phyloP scores from a whole-genome alignment of 495 filamentous ascomycete species.

The Oleoguttula mirabilis region DNA sequence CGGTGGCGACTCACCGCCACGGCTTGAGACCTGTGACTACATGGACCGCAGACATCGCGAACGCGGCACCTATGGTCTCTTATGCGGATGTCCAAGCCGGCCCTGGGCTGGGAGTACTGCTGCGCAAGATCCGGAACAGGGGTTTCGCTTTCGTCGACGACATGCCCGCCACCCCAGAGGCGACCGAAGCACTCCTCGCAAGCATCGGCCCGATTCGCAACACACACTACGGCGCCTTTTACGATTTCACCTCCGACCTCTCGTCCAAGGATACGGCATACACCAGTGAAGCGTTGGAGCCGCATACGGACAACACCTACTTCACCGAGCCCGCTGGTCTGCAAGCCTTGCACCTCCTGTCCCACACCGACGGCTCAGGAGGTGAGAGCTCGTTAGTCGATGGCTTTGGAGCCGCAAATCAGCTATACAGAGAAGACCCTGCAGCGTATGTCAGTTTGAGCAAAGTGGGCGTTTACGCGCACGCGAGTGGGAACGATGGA shows the following conservation, averaged over 20 bases:
- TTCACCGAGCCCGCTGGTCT: constrained; percentile 82
- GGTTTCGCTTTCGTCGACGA: constrained; percentile 63
- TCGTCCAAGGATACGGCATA: constrained; percentile 88
- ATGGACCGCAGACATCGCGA: constrained; percentile 32
- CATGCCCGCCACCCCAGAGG: constrained; percentile 53
- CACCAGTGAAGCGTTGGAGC: constrained; percentile 59
- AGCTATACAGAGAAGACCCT: constrained; percentile 38
- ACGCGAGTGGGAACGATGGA: constrained; percentile 76
- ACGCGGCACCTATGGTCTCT: constrained; percentile 38
- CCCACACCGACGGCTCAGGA: constrained; percentile 53
- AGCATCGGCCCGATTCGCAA: constrained; percentile 69
- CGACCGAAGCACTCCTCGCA: constrained; percentile 59
- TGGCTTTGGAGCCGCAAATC: constrained; percentile 58
- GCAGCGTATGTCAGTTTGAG: constrained; percentile 42
- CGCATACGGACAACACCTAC: constrained; percentile 90
- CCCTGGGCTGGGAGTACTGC: constrained; percentile 44
- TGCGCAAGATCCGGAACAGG: constrained; percentile 40
- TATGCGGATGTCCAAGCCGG: constrained; percentile 44
- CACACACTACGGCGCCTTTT: constrained; percentile 92
- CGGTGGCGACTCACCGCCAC: background rate
- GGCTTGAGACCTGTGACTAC: background rate
- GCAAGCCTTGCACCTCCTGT: constrained; percentile 81
- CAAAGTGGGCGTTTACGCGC: constrained; percentile 46
- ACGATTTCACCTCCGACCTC: constrained; percentile 84
- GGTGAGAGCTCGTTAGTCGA: constrained; percentile 71